Base-by-base conservation (phyloP, 345 rosid genomes). In the Populus deltoides region DNA sequence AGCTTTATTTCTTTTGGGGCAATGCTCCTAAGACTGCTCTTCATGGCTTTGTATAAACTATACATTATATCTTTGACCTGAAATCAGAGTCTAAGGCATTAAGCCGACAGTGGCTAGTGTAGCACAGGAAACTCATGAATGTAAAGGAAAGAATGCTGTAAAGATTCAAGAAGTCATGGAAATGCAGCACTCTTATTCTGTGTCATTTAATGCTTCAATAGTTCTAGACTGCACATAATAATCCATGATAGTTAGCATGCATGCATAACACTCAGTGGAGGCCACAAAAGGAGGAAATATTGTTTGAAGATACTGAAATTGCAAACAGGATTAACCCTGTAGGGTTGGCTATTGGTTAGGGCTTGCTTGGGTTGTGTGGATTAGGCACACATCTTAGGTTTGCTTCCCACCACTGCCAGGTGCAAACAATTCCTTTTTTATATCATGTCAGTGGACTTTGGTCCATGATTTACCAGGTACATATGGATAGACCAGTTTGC, bases 61-160 rank as follows among this genome's bases (percentile, higher is more conserved):
- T 89, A 91, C 99, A 95, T 93, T 71, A 95, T 88, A 29, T 92
- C 97, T 78, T 93, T 95, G 6, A 91, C 97, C 99, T 95, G 90
- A 78, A 75, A 57, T 82, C 49, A 62, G 75, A 69, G 71, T 41
- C 8, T n/a, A 66, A 38, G 31, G 51, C 70, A 78, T 69, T 22
- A 20, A 12, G 39, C 24, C 15, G n/a, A 71, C 33, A 16, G 20
- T 13, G 17, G 17, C 9, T 36, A 36, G 62, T 55, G 7, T 47
- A 69, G 71, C 68, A 31, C 38, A 47, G 36, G 55, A 22, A 73
- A 18, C 12, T 38, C 5, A 63, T 11, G 25, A 10, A 36, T 31
- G 25, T 43, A 6, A n/a, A 16, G 8, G 8, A 57, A 71, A 39
- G 8, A 66, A 35, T 47, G 65, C 72, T 51, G 43, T 11, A n/a